A percentile compares a stretch with the other conserved stretches of the same genome.
Evolutionary conservation across 495 filamentous ascomycete species (phyloP).

Genomic region (Choiromyces venosus): DNA sequence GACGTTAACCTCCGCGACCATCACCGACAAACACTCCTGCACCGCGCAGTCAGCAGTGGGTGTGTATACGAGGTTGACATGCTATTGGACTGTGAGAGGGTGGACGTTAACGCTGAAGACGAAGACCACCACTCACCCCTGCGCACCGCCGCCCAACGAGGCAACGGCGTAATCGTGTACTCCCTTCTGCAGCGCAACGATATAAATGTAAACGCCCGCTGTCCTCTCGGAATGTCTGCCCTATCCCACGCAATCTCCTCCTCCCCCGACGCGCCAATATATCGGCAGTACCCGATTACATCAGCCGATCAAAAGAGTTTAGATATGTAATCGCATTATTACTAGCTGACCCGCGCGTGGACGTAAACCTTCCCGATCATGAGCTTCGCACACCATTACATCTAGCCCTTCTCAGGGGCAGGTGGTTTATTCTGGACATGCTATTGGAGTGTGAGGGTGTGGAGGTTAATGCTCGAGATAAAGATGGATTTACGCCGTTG

Average conservation of each 20-base stretch:
- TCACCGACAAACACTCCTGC: not conserved
- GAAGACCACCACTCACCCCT: too few species aligned
- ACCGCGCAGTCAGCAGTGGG: not conserved
- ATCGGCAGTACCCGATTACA: too few species aligned
- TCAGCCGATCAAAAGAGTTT: too few species aligned
- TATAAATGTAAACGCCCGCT: not conserved
- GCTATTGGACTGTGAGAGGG: not conserved
- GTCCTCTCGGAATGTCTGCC: not conserved
- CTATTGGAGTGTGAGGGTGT: too few species aligned
- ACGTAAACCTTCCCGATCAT: not conserved
- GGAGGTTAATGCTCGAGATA: not conserved
- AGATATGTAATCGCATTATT: too few species aligned
- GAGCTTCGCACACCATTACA: not conserved
- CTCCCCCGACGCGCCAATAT: too few species aligned
- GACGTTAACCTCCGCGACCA: not conserved
- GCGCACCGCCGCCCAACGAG: not conserved
- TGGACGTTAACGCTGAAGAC: not conserved
- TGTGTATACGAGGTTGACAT: not conserved
- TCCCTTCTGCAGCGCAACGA: not conserved
- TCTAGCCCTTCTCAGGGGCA: not conserved
- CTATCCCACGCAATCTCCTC: not conserved
- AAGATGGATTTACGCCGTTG: not conserved
- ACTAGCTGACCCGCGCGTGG: not conserved
- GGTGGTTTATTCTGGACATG: too few species aligned
- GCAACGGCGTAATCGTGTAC: not conserved